Base-by-base conservation (phyloP, 257 asterid species). In the Capsicum baccatum region DNA sequence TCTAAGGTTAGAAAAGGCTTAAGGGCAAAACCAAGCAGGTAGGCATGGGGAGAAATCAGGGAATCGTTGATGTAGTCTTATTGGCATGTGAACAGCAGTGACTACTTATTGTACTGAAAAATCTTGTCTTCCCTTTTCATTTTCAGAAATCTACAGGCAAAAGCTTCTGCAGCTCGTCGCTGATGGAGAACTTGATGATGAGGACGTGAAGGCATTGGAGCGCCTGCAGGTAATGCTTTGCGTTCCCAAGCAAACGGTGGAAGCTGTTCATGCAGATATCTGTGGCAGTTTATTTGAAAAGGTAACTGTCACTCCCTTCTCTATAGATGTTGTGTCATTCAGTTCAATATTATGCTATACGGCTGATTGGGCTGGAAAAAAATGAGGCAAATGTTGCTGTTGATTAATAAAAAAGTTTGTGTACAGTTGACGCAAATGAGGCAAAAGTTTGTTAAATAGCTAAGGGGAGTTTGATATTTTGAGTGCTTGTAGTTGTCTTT, bases 281-380 rank as follows among this genome's bases (percentile, higher is more conserved):
- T 97, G 99, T 84, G 99, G 99, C 83, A 89, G 92, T 85, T 89
- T 94, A 89, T 97, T 97, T 88, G 98, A 97, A 89, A 97, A 95
- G 98, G 98, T 96, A 85, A 60, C 17, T 16, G 8, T 33, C 13
- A 33, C 69, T 82, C 6, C 67, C 71, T 73, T 37, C n/a, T 58
- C 67, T 54, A 10, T 52, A 9, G 74, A 66, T 42, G 13, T 42
- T 44, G 74, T 13, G 56, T 62, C 26, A 14, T 19, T 81, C 26
- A 62, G 71, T 11, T 55, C 73, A 55, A 21, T 78, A 9, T 54
- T 78, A 78, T 76, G 62, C 19, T 78, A 78, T 54, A 64, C 50
- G 26, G 64, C 82, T 54, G 82, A 78, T 26, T 54, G 82, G 63
- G 82, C 64, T 54, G 33, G 14, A 54, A 78, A 52, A 54, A 5